A percentile compares a stretch with the other conserved stretches of the same genome.
phyloP scores from a whole-genome alignment of 1,284 basidiomycete species.

The Ustanciosporium gigantosporum region DNA sequence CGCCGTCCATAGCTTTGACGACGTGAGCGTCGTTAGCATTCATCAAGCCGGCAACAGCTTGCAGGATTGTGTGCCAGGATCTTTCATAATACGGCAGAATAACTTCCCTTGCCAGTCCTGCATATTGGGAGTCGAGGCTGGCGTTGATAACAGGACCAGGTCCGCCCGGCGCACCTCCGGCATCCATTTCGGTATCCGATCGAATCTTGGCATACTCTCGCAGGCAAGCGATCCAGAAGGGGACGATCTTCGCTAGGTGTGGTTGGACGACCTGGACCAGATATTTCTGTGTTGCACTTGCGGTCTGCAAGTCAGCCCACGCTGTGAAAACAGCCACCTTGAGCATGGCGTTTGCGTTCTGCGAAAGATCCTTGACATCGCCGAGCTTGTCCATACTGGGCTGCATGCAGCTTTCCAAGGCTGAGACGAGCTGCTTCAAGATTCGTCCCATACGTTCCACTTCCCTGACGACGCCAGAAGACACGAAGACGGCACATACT shows the following conservation, averaged over 20 bases:
- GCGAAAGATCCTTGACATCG: slow-evolving; percentile 81
- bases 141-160: slow-evolving; percentile 48
- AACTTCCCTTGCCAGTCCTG: slow-evolving; percentile 85
- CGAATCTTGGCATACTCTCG: slow-evolving; percentile 87
- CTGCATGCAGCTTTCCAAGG: slow-evolving; percentile 74
- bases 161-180: slow-evolving; percentile 64
- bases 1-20: slow-evolving; percentile 78
- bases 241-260: slow-evolving; percentile 73
- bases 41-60: slow-evolving; percentile 83
- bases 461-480: slow-evolving; percentile 92
- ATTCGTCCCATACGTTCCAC: slow-evolving; percentile 89
- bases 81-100: slow-evolving; percentile 72
- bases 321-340: slow-evolving; percentile 90
- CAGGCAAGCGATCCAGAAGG: slow-evolving; percentile 84
- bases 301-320: slow-evolving; percentile 90
- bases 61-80: slow-evolving; percentile 81
- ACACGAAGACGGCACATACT: slow-evolving; percentile 92
- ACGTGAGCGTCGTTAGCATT: slow-evolving; percentile 72
- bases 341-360: slow-evolving; percentile 92
- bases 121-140: slow-evolving; percentile 76
- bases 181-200: slow-evolving; percentile 72
- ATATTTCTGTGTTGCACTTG: slow-evolving; percentile 75
- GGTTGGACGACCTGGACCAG: slow-evolving; percentile 81
- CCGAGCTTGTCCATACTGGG: slow-evolving; percentile 82
- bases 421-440: slow-evolving; percentile 75